Evolutionary conservation across 306 rosid species (phyloP).

Genomic region (Dryas alaskensis): DNA sequence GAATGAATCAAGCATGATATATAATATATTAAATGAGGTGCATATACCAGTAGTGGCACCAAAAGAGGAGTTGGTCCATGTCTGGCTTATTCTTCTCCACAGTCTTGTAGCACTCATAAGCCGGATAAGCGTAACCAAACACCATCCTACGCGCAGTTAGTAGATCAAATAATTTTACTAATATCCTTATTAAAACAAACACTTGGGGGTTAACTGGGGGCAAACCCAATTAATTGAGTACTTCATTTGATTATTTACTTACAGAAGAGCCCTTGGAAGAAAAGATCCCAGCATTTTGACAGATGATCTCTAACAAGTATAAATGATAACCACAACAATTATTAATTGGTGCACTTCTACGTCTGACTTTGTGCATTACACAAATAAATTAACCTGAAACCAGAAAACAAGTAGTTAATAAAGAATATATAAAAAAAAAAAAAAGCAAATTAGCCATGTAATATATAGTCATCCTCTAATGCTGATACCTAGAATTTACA

Average conservation of each 20-base stretch:
- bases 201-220: too few species aligned
- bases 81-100: slow-evolving; percentile 31
- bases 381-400: too few species aligned
- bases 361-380: too few species aligned
- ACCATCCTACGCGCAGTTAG: slow-evolving; percentile 27
- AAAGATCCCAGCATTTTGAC: slow-evolving; percentile 30
- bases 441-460: too few species aligned
- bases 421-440: accelerated
- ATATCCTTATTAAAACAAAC: background rate
- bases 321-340: background rate
- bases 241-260: slow-evolving; percentile 19
- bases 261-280: slow-evolving; percentile 25
- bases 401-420: too few species aligned
- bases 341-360: too few species aligned
- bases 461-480: too few species aligned
- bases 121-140: slow-evolving; percentile 50
- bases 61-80: slow-evolving; percentile 29
- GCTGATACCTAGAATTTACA: too few species aligned
- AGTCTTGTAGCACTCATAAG: slow-evolving; percentile 41
- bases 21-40: too few species aligned
- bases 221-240: background rate
- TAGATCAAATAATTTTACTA: background rate
- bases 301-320: background rate
- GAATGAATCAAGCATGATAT: too few species aligned
- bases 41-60: slow-evolving; percentile 42